Conservation (phyloP, 2,329 filamentous ascomycete genomes). For the Pyricularia sp. region DNA sequence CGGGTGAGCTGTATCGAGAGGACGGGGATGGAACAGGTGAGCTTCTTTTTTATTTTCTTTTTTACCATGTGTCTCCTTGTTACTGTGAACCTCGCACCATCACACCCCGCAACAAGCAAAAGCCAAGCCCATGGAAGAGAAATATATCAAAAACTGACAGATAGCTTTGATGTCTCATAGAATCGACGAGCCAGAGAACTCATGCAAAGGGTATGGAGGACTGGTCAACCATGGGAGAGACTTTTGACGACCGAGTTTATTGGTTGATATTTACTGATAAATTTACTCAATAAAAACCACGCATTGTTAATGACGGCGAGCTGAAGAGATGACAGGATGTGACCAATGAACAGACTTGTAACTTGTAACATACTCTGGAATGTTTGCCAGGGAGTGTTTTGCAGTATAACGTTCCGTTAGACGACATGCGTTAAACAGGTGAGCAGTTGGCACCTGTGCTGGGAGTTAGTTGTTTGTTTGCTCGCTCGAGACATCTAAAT, state of each 20-base stretch:
- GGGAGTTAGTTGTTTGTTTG: not conserved
- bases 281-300: not conserved
- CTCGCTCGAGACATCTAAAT: not conserved
- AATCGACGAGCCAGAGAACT: conserved; percentile 50
- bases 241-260: conserved; percentile 60
- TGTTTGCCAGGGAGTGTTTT: not conserved
- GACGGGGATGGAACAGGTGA: conserved; percentile 68
- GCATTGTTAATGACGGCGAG: not conserved
- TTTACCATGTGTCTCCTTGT: not conserved
- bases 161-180: conserved; percentile 20
- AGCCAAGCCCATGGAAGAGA: not conserved
- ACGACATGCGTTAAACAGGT: not conserved
- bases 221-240: conserved; percentile 59
- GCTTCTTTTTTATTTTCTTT: conserved; percentile 11
- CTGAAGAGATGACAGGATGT: not conserved
- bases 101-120: not conserved
- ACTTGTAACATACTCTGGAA: not conserved
- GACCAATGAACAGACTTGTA: not conserved
- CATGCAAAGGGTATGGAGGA: conserved; percentile 62
- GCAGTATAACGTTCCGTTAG: not conserved
- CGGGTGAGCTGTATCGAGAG: conserved; percentile 60
- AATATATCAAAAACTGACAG: not conserved
- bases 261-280: conserved; percentile 36
- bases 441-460: not conserved
- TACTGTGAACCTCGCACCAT: not conserved